Evolutionary conservation across 1,284 basidiomycete genomes (phyloP).

Genomic region (Afroboletus lepidellus): DNA sequence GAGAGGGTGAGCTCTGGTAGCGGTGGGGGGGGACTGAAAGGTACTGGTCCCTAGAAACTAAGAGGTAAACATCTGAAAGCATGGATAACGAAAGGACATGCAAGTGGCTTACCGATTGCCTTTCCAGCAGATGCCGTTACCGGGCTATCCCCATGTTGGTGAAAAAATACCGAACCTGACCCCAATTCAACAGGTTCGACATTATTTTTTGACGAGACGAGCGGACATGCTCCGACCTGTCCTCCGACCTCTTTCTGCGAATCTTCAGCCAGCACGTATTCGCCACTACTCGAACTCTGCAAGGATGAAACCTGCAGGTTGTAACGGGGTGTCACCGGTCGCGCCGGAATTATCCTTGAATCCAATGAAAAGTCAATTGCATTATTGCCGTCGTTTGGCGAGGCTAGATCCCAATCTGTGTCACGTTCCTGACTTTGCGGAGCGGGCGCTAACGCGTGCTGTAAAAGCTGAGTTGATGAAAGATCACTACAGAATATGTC

Average conservation of each 20-base stretch:
- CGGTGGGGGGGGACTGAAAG: constrained; percentile 30
- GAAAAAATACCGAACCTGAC: constrained; percentile 27
- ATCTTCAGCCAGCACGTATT: constrained; percentile 30
- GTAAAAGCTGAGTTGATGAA: constrained; percentile 35
- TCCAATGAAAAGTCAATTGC: constrained; percentile 25
- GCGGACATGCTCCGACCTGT: constrained; percentile 6
- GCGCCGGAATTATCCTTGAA: constrained; percentile 26
- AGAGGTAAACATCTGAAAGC: constrained; percentile 25
- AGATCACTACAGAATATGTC: constrained; percentile 23
- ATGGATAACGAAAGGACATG: constrained; percentile 14
- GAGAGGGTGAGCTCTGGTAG: constrained; percentile 7
- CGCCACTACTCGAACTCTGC: constrained; percentile 31
- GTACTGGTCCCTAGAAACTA: constrained; percentile 30
- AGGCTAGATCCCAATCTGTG: constrained; percentile 9
- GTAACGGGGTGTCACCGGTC: constrained; percentile 41
- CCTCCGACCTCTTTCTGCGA: constrained; percentile 30
- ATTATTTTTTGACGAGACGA: constrained; percentile 10
- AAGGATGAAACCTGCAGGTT: constrained; percentile 53
- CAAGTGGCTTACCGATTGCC: constrained; percentile 34
- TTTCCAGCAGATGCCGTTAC: constrained; percentile 29
- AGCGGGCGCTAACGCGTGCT: constrained; percentile 30
- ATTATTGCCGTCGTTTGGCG: constrained; percentile 17
- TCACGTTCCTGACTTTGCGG: constrained; percentile 15
- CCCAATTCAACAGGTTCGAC: constrained; percentile 14
- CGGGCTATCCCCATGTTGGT: constrained; percentile 22